These are phyloP conservation scores for Colletotrichum graminicola DNA, from an alignment of 2,329 filamentous ascomycete species.

Conservation along the genomic window DNA sequence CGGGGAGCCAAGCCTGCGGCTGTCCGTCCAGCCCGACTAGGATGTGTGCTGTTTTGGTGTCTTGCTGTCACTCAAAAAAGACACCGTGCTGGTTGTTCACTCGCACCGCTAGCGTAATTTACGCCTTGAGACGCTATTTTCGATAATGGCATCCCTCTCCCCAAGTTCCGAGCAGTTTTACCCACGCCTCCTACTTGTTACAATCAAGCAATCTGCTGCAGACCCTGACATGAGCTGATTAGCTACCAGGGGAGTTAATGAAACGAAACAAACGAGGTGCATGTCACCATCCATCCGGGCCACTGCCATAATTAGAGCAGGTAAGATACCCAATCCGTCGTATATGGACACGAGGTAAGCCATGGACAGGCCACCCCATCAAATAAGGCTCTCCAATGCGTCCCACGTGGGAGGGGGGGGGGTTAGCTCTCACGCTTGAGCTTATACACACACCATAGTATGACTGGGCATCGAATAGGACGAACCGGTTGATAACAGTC, in stretches of 20 bases:
- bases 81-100: constrained; percentile 2
- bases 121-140: constrained; percentile 25
- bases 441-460: constrained; percentile 22
- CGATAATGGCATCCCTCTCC: constrained; percentile 25
- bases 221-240: constrained; percentile 5
- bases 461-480: neutral
- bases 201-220: constrained; percentile 26
- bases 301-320: constrained; percentile 25
- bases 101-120: constrained; percentile 24
- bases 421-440: constrained; percentile 18
- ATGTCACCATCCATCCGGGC: constrained; percentile 24
- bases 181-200: constrained; percentile 1
- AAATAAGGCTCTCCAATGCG: constrained; percentile 37
- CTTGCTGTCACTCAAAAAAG: neutral
- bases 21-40: constrained; percentile 17
- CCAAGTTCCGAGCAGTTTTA: constrained; percentile 7
- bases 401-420: constrained; percentile 35
- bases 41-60: neutral
- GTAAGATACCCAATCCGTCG: constrained; percentile 10
- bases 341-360: constrained; percentile 14
- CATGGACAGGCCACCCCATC: constrained; percentile 33
- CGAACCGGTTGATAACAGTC: neutral
- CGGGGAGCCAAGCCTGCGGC: constrained; percentile 16
- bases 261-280: constrained; percentile 33
- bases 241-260: neutral